phyloP scores from a whole-genome alignment of 2,329 filamentous ascomycete species.

The Fusarium zealandicum region DNA sequence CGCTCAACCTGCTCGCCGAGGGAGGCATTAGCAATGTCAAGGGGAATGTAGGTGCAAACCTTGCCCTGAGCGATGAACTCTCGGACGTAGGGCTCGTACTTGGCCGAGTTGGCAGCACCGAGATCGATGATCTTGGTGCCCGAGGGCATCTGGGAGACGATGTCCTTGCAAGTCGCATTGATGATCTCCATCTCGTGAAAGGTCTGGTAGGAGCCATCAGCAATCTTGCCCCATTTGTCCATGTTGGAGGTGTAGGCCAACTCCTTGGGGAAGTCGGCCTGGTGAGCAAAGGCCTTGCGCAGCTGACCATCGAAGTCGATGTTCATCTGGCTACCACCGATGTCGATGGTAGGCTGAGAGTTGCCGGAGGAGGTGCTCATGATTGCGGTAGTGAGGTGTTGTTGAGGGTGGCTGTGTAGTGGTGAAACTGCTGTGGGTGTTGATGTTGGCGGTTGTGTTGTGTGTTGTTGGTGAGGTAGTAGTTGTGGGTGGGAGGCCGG shows the following conservation, averaged over 20 bases:
- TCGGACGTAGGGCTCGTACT: constrained; percentile 31
- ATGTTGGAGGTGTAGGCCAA: constrained; percentile 33
- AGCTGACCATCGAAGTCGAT: constrained; percentile 19
- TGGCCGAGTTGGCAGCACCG: constrained; percentile 31
- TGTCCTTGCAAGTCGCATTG: constrained; percentile 11
- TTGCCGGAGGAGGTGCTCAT: no score
- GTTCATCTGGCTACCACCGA: constrained; percentile 28
- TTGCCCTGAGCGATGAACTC: constrained; percentile 28
- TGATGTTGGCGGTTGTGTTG: no score
- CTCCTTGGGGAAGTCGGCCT: constrained; percentile 37
- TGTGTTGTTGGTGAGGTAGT: no score
- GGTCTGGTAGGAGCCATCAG: constrained; percentile 32
- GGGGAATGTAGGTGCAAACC: constrained; percentile 22
- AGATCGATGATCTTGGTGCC: constrained; percentile 28
- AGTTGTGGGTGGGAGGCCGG: no score
- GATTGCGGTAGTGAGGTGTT: no score
- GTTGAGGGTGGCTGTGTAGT: no score
- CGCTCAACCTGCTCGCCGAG: constrained; percentile 16
- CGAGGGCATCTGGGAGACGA: constrained; percentile 19
- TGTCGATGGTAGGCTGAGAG: constrained; percentile 22
- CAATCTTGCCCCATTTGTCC: constrained; percentile 29
- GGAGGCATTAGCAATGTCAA: constrained; percentile 21
- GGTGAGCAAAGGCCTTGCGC: constrained; percentile 3
- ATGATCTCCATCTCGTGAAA: constrained; percentile 27
- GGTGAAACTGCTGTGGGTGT: no score